These are phyloP conservation scores for Thraustotheca clavata DNA, from an alignment of 352 stramenopile species.

Conservation along the genomic window DNA sequence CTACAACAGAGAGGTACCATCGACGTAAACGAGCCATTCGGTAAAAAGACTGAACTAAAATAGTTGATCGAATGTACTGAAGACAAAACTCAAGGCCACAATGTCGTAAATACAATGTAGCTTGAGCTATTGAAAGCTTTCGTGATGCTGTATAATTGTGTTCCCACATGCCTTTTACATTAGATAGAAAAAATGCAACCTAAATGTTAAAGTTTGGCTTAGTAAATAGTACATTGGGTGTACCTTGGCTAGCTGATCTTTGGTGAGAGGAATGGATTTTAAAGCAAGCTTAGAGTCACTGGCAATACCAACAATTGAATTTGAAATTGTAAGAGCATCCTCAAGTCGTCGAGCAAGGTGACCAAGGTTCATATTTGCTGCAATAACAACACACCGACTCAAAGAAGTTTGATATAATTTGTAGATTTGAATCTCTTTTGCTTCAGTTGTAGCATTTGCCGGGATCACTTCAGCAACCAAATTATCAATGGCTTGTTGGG, in stretches of 20 bases:
- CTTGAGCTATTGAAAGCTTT: constrained; percentile 45
- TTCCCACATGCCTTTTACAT: constrained; percentile 59
- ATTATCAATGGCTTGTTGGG: constrained; percentile 51
- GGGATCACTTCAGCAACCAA: constrained; percentile 45
- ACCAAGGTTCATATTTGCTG: constrained; percentile 42
- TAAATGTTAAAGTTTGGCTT: not conserved
- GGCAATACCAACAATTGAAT: constrained; percentile 1
- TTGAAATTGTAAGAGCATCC: constrained; percentile 17
- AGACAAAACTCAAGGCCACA: constrained; percentile 48
- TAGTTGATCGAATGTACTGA: constrained; percentile 35
- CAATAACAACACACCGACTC: constrained; percentile 51
- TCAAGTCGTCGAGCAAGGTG: constrained; percentile 47
- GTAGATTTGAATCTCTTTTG: constrained; percentile 44
- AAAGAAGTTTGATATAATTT: constrained; percentile 31
- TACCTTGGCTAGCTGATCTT: not conserved
- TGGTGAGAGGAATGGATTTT: not conserved
- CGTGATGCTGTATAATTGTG: constrained; percentile 22
- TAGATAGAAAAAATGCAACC: not conserved
- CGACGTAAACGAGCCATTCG: constrained; percentile 46
- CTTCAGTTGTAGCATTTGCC: constrained; percentile 33
- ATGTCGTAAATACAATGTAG: constrained; percentile 59
- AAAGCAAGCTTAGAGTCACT: constrained; percentile 15
- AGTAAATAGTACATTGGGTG: not conserved
- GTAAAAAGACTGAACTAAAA: constrained; percentile 42
- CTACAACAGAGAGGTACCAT: constrained; percentile 42